Percentiles rank a stretch among this genome's conserved stretches.
phyloP scores from a whole-genome alignment of 2,329 filamentous ascomycete genomes.

The Penicillium sclerotigenum region DNA sequence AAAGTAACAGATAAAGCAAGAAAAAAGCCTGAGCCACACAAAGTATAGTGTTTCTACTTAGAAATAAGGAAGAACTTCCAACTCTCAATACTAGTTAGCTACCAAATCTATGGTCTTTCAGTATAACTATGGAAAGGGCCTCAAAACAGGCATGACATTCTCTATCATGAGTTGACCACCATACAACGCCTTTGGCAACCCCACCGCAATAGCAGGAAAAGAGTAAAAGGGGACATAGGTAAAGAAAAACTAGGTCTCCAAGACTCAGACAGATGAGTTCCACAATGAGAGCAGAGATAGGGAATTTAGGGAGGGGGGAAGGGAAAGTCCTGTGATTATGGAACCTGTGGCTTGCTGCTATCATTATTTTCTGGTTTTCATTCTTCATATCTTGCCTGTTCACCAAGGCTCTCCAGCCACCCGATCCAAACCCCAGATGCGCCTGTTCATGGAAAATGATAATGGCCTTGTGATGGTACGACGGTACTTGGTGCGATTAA shows the following conservation, averaged over 20 bases:
- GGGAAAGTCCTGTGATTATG: slow-evolving; percentile 26
- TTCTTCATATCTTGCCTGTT: slow-evolving; percentile 16
- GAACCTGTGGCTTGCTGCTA: slow-evolving; percentile 24
- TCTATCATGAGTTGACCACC: slow-evolving; percentile 32
- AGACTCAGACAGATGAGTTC: slow-evolving; percentile 2
- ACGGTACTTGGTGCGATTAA: slow-evolving; percentile 37
- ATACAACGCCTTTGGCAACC: slow-evolving; percentile 27
- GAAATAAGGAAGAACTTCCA: background rate
- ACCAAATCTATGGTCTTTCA: background rate
- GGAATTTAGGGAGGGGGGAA: slow-evolving; percentile 4
- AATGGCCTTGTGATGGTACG: slow-evolving; percentile 13
- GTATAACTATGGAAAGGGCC: slow-evolving; percentile 9
- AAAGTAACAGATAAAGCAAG: background rate
- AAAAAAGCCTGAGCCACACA: background rate
- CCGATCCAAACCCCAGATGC: slow-evolving; percentile 20
- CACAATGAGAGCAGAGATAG: slow-evolving; percentile 5
- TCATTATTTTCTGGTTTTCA: slow-evolving; percentile 22
- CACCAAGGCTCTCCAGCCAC: slow-evolving; percentile 18
- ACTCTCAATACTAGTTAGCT: background rate
- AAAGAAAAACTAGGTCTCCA: slow-evolving; percentile 12
- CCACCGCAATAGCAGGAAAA: slow-evolving; percentile 14
- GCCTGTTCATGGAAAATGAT: slow-evolving; percentile 25
- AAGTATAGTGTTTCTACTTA: background rate
- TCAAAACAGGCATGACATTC: slow-evolving; percentile 26
- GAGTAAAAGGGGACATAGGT: slow-evolving; percentile 4